Conservation (phyloP, 108 stramenopile species). For the Conticribra weissflogii region DNA sequence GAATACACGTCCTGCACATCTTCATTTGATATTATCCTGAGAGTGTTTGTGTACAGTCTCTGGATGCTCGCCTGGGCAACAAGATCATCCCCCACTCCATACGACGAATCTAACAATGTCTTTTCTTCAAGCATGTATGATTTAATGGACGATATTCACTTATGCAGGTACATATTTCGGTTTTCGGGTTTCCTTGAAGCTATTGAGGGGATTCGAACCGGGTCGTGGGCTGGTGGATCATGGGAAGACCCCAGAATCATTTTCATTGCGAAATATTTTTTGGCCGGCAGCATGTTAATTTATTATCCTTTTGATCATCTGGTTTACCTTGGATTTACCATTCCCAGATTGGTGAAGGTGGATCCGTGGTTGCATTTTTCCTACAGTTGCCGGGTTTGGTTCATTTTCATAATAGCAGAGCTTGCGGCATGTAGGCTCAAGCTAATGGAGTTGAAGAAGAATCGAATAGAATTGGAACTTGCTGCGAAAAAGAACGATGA, state of each 20-base stretch:
- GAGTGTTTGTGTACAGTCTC: not conserved
- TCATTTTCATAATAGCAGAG: conserved; percentile 60
- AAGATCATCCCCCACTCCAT: not conserved
- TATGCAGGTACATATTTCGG: conserved; percentile 22
- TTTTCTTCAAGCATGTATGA: not conserved
- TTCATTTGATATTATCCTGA: not conserved
- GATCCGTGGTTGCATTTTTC: conserved; percentile 46
- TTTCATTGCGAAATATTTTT: conserved; percentile 40
- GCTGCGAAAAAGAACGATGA: not conserved
- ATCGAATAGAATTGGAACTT: not conserved
- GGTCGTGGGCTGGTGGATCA: conserved; percentile 39
- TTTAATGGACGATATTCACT: not conserved
- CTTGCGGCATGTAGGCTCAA: conserved; percentile 13
- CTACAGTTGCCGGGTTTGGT: conserved; percentile 66
- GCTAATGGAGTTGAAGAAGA: conserved; percentile 3
- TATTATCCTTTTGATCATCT: conserved; percentile 71
- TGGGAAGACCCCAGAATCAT: conserved; percentile 6
- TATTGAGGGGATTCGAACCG: conserved; percentile 45
- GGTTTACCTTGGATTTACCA: conserved; percentile 54
- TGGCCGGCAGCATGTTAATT: conserved; percentile 63
- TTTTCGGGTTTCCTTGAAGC: conserved; percentile 55
- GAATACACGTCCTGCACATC: not conserved
- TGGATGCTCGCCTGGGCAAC: not conserved
- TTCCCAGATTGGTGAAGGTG: conserved; percentile 30
- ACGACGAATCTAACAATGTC: no score